phyloP scores from a whole-genome alignment of 1,284 basidiomycete species.

The Xerocomus amazonicus region DNA sequence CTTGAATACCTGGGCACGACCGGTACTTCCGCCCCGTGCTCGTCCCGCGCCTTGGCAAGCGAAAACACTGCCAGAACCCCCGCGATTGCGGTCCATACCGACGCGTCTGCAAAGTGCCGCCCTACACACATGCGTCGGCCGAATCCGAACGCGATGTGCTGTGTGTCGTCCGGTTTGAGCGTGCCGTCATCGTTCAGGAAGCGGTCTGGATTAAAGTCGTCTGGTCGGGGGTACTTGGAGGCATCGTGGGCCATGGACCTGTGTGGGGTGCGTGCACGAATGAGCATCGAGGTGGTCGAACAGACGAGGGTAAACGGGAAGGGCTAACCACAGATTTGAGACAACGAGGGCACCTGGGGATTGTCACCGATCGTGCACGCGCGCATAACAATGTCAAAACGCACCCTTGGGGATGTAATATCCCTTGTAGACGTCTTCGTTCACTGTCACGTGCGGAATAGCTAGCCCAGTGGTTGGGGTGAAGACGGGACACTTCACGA shows the following conservation, averaged over 20 bases:
- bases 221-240: slow-evolving; percentile 13
- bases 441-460: slow-evolving; percentile 10
- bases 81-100: slow-evolving; percentile 19
- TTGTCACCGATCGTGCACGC: background rate
- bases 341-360: background rate
- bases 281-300: background rate
- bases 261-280: too few species aligned
- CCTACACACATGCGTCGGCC: slow-evolving; percentile 20
- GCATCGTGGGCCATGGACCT: slow-evolving; percentile 23
- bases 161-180: slow-evolving; percentile 15
- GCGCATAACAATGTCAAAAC: background rate
- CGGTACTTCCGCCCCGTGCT: background rate
- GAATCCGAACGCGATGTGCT: slow-evolving; percentile 20
- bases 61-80: slow-evolving; percentile 13
- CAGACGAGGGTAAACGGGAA: background rate
- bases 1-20: background rate
- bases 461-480: background rate
- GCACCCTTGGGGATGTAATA: slow-evolving; percentile 18
- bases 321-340: background rate
- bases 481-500: background rate
- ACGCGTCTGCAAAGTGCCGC: slow-evolving; percentile 16
- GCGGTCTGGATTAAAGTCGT: slow-evolving; percentile 15
- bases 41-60: slow-evolving; percentile 8
- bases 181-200: slow-evolving; percentile 19
- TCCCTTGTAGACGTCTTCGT: slow-evolving; percentile 15